phyloP scores from a whole-genome alignment of 1,139 yeast species.

The Lodderomyces metapsilosis region DNA sequence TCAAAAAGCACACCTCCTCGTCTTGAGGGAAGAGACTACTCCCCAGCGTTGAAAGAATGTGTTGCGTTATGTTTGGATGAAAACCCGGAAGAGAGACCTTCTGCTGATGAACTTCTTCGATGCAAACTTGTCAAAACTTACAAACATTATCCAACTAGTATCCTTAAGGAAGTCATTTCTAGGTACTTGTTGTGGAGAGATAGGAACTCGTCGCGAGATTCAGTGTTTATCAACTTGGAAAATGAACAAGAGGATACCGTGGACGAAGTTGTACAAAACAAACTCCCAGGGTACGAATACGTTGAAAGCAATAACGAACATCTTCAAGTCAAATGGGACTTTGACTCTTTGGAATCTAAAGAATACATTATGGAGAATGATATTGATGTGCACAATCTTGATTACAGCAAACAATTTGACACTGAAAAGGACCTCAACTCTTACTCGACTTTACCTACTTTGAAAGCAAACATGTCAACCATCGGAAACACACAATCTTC shows the following conservation, averaged over 20 bases:
- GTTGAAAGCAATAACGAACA: slow-evolving; percentile 23
- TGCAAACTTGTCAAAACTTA: slow-evolving; percentile 68
- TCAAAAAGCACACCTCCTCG: slow-evolving; percentile 94
- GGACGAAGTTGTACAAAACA: slow-evolving; percentile 15
- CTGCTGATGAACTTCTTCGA: slow-evolving; percentile 80
- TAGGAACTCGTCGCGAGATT: slow-evolving; percentile 51
- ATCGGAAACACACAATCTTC: slow-evolving; percentile 10
- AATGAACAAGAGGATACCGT: slow-evolving; percentile 22
- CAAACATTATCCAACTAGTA: slow-evolving; percentile 56
- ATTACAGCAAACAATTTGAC: slow-evolving; percentile 28
- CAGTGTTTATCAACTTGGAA: slow-evolving; percentile 38
- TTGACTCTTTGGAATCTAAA: slow-evolving; percentile 70
- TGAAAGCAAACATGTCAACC: slow-evolving; percentile 19
- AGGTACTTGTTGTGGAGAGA: slow-evolving; percentile 83
- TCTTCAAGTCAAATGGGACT: slow-evolving; percentile 84
- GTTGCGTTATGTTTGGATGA: slow-evolving; percentile 93
- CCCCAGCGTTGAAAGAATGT: slow-evolving; percentile 75
- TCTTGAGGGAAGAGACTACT: slow-evolving; percentile 84
- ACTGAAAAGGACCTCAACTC: slow-evolving; percentile 19
- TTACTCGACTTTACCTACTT: slow-evolving; percentile 32
- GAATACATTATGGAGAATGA: slow-evolving; percentile 72
- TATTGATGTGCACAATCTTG: slow-evolving; percentile 49
- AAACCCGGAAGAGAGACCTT: slow-evolving; percentile 82
- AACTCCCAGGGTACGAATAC: slow-evolving; percentile 17
- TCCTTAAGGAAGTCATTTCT: slow-evolving; percentile 74